These are phyloP conservation scores for Fusarium torulosum DNA, from an alignment of 2,329 filamentous ascomycete genomes.

Conservation along the genomic window DNA sequence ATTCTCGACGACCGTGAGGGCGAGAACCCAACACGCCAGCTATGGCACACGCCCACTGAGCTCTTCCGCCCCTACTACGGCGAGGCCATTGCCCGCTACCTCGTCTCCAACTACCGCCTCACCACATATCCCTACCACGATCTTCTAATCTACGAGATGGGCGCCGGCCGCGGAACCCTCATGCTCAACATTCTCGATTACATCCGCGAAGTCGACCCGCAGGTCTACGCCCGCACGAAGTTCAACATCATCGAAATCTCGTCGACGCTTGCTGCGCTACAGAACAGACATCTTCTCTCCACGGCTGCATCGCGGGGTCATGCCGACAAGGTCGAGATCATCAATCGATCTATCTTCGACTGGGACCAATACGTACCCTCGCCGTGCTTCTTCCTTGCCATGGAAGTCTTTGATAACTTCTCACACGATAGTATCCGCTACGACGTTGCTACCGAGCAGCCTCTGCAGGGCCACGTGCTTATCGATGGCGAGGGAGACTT, in stretches of 20 bases:
- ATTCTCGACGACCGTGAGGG: constrained; percentile 77
- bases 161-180: constrained; percentile 94
- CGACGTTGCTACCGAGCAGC: constrained; percentile 81
- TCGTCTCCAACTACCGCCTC: constrained; percentile 95
- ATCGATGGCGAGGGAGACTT: constrained; percentile 90
- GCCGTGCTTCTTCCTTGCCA: constrained; percentile 96
- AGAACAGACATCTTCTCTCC: constrained; percentile 76
- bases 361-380: constrained; percentile 90
- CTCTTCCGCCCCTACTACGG: constrained; percentile 97
- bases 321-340: constrained; percentile 87
- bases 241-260: constrained; percentile 98
- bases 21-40: constrained; percentile 80
- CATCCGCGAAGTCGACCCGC: constrained; percentile 87
- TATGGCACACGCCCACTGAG: constrained; percentile 99
- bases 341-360: constrained; percentile 95
- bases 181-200: constrained; percentile 99
- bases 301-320: constrained; percentile 80
- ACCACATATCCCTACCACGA: constrained; percentile 96
- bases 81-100: constrained; percentile 95
- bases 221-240: constrained; percentile 92
- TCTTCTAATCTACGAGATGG: constrained; percentile 98
- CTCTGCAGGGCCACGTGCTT: constrained; percentile 89
- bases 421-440: constrained; percentile 95
- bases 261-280: constrained; percentile 80
- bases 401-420: constrained; percentile 99